A percentile compares a stretch with the other conserved stretches of the same genome.
These are phyloP conservation scores for Chaetomiaceae sp. DNA, from an alignment of 2,329 filamentous ascomycete species.

Conservation along the genomic window DNA sequence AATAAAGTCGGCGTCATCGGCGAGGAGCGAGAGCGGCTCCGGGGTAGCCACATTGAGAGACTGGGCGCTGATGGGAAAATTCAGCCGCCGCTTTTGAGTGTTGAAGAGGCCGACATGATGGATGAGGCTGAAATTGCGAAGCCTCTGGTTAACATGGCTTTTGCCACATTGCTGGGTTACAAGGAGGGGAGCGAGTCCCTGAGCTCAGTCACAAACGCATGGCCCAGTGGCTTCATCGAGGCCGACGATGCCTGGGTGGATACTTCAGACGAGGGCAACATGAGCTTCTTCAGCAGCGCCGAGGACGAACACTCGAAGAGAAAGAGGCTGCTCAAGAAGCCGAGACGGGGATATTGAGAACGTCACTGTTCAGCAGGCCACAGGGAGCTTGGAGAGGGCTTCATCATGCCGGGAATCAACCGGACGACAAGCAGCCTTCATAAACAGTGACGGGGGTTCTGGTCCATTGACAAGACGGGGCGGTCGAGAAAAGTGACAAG, in stretches of 20 bases:
- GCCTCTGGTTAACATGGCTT: constrained; percentile 41
- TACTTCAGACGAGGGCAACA: constrained; percentile 19
- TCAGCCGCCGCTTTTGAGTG: constrained; percentile 28
- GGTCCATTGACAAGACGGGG: not conserved
- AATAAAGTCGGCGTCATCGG: constrained; percentile 36
- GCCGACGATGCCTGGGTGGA: constrained; percentile 22
- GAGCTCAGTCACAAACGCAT: not conserved
- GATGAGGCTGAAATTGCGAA: constrained; percentile 36
- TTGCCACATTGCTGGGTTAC: constrained; percentile 30
- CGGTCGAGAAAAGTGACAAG: not conserved
- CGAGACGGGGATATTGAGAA: constrained; percentile 17
- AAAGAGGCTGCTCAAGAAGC: constrained; percentile 14
- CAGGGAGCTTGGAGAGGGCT: too few relatives aligned
- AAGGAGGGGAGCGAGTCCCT: constrained; percentile 15
- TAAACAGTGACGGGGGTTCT: not conserved
- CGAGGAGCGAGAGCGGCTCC: constrained; percentile 30
- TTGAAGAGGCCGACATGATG: constrained; percentile 37
- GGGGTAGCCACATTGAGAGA: constrained; percentile 11
- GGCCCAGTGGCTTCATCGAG: constrained; percentile 10
- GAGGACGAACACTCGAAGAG: constrained; percentile 15
- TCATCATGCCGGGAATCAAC: too few relatives aligned
- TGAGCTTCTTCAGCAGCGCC: constrained; percentile 21
- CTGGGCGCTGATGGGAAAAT: constrained; percentile 24
- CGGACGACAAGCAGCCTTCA: not conserved
- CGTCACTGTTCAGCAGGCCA: not conserved